These are phyloP conservation scores for Sclerotiophoma versabilis DNA, from an alignment of 2,329 filamentous ascomycete genomes.

Conservation along the genomic window DNA sequence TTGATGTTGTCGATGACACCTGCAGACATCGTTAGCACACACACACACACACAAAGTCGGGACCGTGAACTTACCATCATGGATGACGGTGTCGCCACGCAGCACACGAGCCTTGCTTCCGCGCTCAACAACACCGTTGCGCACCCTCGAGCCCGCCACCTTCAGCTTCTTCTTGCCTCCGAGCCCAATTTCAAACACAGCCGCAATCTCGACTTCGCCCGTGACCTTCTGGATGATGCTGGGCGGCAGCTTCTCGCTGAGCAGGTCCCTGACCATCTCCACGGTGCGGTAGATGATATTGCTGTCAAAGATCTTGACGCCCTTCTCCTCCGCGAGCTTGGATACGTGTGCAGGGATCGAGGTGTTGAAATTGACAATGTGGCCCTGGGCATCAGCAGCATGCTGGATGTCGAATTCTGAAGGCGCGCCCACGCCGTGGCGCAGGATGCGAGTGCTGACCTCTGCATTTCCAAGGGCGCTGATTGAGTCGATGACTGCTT, in stretches of 20 bases:
- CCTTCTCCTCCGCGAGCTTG: conserved; percentile 71
- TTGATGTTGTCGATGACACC: conserved; percentile 83
- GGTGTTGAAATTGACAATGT: conserved; percentile 88
- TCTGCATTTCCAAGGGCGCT: conserved; percentile 83
- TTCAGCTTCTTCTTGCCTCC: conserved; percentile 73
- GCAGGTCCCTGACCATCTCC: conserved; percentile 72
- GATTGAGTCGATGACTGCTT: conserved; percentile 83
- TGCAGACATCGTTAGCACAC: conserved; percentile 47
- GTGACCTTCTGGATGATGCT: conserved; percentile 72
- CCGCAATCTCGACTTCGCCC: conserved; percentile 85
- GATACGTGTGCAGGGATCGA: conserved; percentile 71
- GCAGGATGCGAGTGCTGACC: conserved; percentile 77
- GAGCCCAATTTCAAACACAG: conserved; percentile 84
- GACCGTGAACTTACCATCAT: conserved; percentile 72
- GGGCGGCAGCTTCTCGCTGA: conserved; percentile 75
- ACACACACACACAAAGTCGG: too few relatives aligned
- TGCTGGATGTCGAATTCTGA: conserved; percentile 89
- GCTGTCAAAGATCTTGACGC: conserved; percentile 81
- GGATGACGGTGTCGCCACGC: conserved; percentile 73
- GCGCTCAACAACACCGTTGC: conserved; percentile 76
- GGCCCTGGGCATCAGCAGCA: conserved; percentile 76
- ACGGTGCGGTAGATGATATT: conserved; percentile 84
- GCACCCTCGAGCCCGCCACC: conserved; percentile 86
- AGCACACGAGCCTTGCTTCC: conserved; percentile 73
- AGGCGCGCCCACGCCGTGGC: conserved; percentile 78